A percentile compares a stretch with the other conserved stretches of the same genome.
These are phyloP conservation scores for Neofusicoccum umdonicola DNA, from an alignment of 2,329 filamentous ascomycete species.

Conservation along the genomic window DNA sequence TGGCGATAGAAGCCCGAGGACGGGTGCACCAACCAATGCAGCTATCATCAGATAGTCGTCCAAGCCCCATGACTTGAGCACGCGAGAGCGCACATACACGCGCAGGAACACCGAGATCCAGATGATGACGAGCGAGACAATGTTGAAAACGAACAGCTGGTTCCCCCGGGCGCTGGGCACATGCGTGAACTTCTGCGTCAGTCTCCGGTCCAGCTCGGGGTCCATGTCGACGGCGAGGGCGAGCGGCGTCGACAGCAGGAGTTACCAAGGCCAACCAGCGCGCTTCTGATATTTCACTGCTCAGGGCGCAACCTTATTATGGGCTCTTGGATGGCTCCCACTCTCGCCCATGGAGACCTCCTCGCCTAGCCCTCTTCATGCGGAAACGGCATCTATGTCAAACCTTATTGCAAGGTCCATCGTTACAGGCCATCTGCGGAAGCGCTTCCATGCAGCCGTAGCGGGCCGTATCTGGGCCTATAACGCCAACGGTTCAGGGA, in stretches of 20 bases:
- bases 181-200: not conserved
- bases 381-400: not conserved
- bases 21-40: not conserved
- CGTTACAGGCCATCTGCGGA: not conserved
- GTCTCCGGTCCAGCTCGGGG: not conserved
- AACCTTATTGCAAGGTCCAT: not conserved
- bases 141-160: not conserved
- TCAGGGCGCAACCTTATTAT: not conserved
- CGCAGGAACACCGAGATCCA: not conserved
- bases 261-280: not conserved
- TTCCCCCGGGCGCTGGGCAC: not conserved
- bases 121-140: not conserved
- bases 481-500: not conserved
- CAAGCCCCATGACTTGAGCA: not conserved
- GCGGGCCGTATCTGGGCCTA: not conserved
- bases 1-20: not conserved
- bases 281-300: not conserved
- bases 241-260: not conserved
- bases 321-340: not conserved
- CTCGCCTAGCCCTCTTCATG: not conserved
- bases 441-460: not conserved
- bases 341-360: not conserved
- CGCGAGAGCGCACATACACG: not conserved
- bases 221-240: not conserved
- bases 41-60: constrained; percentile 5